Conservation (phyloP, 2,329 filamentous ascomycete species). For the Emergomyces orientalis region DNA sequence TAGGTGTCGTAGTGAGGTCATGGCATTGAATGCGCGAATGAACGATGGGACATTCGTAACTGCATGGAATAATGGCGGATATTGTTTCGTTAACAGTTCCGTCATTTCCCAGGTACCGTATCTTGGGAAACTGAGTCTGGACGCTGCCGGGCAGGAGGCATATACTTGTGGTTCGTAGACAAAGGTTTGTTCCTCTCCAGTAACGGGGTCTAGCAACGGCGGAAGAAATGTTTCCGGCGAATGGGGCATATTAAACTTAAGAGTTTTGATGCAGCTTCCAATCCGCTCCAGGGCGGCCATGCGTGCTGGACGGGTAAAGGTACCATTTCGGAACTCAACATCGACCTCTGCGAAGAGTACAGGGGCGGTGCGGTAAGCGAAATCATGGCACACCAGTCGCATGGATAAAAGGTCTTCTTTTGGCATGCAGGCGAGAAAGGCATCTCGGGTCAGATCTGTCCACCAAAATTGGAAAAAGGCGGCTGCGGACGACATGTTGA, state of each 20-base stretch:
- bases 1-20: conserved; percentile 64
- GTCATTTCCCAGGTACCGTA: conserved; percentile 72
- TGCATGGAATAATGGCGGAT: conserved; percentile 80
- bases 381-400: conserved; percentile 30
- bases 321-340: conserved; percentile 48
- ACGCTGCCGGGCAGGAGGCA: conserved; percentile 51
- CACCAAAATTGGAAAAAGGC: conserved; percentile 31
- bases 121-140: conserved; percentile 53
- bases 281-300: conserved; percentile 67
- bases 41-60: conserved; percentile 82
- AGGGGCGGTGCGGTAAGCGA: conserved; percentile 26
- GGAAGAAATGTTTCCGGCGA: conserved; percentile 70
- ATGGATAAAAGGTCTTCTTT: conserved; percentile 28
- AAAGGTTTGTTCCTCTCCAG: conserved; percentile 69
- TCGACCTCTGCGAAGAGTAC: conserved; percentile 37
- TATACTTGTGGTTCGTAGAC: conserved; percentile 66
- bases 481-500: conserved; percentile 14
- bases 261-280: conserved; percentile 66
- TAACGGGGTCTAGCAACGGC: conserved; percentile 69
- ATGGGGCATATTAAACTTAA: conserved; percentile 71
- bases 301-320: conserved; percentile 64
- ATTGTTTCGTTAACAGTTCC: conserved; percentile 74
- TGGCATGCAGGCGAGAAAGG: conserved; percentile 24
- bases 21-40: conserved; percentile 59
- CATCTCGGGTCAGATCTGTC: conserved; percentile 26